These are phyloP conservation scores for Cladophialophora carrionii DNA, from an alignment of 2,329 filamentous ascomycete species.

Conservation along the genomic window DNA sequence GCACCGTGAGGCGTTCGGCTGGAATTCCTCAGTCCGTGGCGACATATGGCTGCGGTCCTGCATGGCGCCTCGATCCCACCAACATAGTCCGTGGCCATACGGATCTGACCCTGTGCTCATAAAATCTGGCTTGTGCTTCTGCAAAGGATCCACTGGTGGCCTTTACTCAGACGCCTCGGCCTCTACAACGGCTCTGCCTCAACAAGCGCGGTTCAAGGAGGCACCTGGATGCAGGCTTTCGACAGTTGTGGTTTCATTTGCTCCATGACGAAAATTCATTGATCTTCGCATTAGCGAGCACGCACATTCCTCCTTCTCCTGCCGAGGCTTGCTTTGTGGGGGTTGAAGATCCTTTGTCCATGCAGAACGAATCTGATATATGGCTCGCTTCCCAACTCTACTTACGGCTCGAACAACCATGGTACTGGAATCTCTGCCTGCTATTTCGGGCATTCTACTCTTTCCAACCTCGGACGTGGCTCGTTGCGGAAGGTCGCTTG, in stretches of 20 bases:
- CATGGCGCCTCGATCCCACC: not conserved
- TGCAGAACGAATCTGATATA: not conserved
- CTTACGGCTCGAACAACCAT: not conserved
- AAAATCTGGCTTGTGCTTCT: not conserved
- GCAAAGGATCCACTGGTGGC: not conserved
- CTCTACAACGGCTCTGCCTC: not conserved
- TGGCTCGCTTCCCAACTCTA: not conserved
- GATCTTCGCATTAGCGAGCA: not conserved
- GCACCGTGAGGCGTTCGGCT: not conserved
- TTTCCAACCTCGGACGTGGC: not conserved
- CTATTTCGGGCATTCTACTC: not conserved
- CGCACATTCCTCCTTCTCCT: not conserved
- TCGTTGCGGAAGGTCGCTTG: not conserved
- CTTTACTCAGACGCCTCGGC: not conserved
- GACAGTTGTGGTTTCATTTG: not conserved
- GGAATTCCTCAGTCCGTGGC: not conserved
- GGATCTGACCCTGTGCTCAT: not conserved
- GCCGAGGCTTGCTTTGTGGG: not conserved
- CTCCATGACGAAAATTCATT: not conserved
- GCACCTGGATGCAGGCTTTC: not conserved
- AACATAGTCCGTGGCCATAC: not conserved
- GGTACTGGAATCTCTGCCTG: conserved; percentile 1
- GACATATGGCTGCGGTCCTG: not conserved
- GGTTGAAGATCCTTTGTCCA: no score
- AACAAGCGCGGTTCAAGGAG: not conserved